Evolutionary conservation across 257 asterid genomes (phyloP), one percentile per base, ranked within the genome.

Genomic region (Penstemon davidsonii): DNA sequence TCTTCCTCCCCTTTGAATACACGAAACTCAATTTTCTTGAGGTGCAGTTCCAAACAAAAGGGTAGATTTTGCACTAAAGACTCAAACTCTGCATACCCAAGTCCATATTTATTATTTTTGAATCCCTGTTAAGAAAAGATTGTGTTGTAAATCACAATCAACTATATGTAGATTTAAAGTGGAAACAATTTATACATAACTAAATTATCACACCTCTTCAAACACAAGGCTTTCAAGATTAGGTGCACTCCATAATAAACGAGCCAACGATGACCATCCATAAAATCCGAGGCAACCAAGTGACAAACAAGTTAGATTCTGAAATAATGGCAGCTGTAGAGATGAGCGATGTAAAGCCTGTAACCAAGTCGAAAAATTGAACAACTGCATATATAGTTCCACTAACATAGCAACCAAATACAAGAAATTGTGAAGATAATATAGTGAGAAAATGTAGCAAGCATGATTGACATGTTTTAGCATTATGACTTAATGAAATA

Each of bases 231-330:
- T 5, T 43, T 43, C 19, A 52, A 60, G 65, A 15, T 39, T 39
- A 60, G 65, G 51, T 41, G 49, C 51, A 40, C 25, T 60, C 10
- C 3, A 6, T 13, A 60, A 33, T 13, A 60, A 60, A 42, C 52
- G 36, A 6, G 66, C 66, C 9, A 60, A 60, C 4, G 18, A 45
- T 19, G 51, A 38, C 66, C 66, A 60, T 60, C 50, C 66, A 13
- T 41, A 37, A 5, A 4, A 11, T 44, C 25, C 45, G 8, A 59
- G n/a, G 64, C 47, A 38, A 59, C 64, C 25, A 59, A 59, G 64
- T 4, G 33, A 43, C 19, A 41, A 42, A 2, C n/a, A 13, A 60
- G 52, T 42, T 52, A 60, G 42, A 12, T 60, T 15, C 36, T 4
- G 52, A 18, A 60, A 60, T 42, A 8, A 2, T 41, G 66, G 66